phyloP scores from a whole-genome alignment of 129 eudicot species.

The Ambrosia trifida region DNA sequence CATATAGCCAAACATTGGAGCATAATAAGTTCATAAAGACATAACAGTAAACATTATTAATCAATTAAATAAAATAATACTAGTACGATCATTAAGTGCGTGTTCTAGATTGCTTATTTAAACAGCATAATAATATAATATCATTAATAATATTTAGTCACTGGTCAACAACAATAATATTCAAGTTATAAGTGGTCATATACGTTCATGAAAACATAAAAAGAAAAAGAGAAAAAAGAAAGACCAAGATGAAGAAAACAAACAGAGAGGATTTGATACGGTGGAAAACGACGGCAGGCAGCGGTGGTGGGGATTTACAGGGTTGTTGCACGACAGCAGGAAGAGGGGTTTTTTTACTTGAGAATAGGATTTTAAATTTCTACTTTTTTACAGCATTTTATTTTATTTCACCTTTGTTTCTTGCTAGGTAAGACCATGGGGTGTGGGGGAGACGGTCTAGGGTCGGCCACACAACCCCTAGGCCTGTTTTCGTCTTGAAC shows the following conservation, averaged over 20 bases:
- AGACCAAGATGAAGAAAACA: neutral
- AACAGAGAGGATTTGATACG: neutral
- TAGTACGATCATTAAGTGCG: no score
- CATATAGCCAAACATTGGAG: neutral
- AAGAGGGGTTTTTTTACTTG: neutral
- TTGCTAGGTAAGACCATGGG: no score
- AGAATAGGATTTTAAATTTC: neutral
- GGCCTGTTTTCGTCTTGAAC: no score
- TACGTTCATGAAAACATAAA: neutral
- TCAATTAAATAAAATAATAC: no score
- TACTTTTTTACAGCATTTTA: no score
- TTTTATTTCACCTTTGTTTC: no score
- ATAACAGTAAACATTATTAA: no score
- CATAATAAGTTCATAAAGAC: neutral
- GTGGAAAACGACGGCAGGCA: neutral
- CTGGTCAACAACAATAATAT: neutral
- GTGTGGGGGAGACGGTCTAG: no score
- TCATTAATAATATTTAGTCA: neutral
- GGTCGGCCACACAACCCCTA: no score
- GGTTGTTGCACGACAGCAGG: neutral
- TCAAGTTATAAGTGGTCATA: neutral
- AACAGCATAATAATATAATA: no score
- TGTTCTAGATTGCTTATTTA: no score
- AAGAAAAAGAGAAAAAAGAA: neutral
- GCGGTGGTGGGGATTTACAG: constrained; percentile 3